Evolutionary conservation across 768 basidiomycete genomes (phyloP), one percentile per base, ranked within the genome.

Genomic region (Polyporus arcularius): DNA sequence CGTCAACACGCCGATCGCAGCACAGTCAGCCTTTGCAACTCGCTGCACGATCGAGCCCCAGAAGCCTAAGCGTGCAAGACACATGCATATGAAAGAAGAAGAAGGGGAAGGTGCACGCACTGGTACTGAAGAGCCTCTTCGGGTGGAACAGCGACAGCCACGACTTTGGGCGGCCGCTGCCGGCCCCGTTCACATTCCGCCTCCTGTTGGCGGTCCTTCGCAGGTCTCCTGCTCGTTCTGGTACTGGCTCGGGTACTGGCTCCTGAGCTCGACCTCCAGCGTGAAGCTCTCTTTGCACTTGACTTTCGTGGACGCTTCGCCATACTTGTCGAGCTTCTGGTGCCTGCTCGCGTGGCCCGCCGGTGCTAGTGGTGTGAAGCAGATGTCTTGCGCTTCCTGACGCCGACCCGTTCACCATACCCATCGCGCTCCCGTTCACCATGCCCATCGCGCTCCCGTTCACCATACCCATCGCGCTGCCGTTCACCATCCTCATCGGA

Each of bases 81-180:
- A 8, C 6, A 26, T 26, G 21, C 21, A 35, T 35, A 35, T 35
- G 35, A 35, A 35, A 6, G 18, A 10, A 38, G 7, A 30, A 15
- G 38, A 26, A 26, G 21, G 21, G 21, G n/a, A 41, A 53, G 3
- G 39, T 40, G 3, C 26, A 63, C 61, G 57, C 57, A 63, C 57
- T 51, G 42, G 57, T 53, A 63, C 57, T 51, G 42, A 63, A 59
- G 10, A 63, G 49, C 50, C 16, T 58, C 57, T 41, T 50, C 15
- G 62, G 57, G 38, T 47, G 47, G 21, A 58, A 41, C 42, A 41
- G 38, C 53, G 54, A 51, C 18, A 63, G 42, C 62, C 62, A 63
- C 38, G 57, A 59, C 35, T 32, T 32, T n/a, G 49, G 45, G 53
- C 30, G 11, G n/a, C 26, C 46, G 46, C 46, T 10, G 21, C 18